Evolutionary conservation across 495 filamentous ascomycete species (phyloP).

Genomic region (Clavariopsis aquatica): DNA sequence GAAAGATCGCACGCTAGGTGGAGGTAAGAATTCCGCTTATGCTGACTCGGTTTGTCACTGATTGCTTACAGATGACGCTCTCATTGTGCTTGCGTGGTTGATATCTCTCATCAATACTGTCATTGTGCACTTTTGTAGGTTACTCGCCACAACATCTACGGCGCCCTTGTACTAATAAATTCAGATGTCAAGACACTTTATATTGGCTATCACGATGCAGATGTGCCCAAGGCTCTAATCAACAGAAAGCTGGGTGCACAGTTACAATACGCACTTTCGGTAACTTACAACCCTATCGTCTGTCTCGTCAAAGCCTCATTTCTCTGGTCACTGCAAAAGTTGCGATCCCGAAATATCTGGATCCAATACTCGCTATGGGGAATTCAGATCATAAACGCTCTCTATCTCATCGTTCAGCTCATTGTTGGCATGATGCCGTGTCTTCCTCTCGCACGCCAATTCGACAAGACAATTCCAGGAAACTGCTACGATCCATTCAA

Average conservation of each 20-base stretch:
- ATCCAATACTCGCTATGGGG: slow-evolving; percentile 14
- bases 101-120: slow-evolving; percentile 1
- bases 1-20: slow-evolving; percentile 10
- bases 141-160: neutral
- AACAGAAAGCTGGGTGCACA: neutral
- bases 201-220: slow-evolving; percentile 13
- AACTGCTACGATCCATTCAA: slow-evolving; percentile 3
- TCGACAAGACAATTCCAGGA: slow-evolving; percentile 7
- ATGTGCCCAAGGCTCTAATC: slow-evolving; percentile 4
- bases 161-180: neutral
- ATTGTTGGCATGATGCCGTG: slow-evolving; percentile 6
- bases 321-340: slow-evolving; percentile 15
- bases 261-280: slow-evolving; percentile 9
- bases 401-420: neutral
- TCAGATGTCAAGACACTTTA: slow-evolving; percentile 4
- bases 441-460: neutral
- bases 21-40: slow-evolving; percentile 6
- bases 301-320: slow-evolving; percentile 20
- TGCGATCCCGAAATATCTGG: slow-evolving; percentile 16
- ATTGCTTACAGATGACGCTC: slow-evolving; percentile 15
- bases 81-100: slow-evolving; percentile 15
- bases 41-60: neutral
- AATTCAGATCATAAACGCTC: slow-evolving; percentile 16
- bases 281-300: slow-evolving; percentile 20
- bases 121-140: slow-evolving; percentile 15